Base-by-base conservation (phyloP, 148 eudicot species). In the Rhododendron simsii region DNA sequence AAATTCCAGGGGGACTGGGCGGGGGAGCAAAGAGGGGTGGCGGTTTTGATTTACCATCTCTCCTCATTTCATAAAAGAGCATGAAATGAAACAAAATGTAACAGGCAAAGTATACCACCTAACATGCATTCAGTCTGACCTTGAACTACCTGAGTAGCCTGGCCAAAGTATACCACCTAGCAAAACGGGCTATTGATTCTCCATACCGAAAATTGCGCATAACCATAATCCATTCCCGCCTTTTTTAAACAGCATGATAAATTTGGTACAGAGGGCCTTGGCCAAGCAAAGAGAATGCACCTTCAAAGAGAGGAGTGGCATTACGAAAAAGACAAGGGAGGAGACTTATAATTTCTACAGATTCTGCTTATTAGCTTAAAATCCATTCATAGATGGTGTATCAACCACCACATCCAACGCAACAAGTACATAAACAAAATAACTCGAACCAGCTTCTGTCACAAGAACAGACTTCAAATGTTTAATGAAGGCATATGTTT, bases 331-430 rank as follows among this genome's bases (percentile, higher is more conserved):
- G 21, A 26, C 13, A n/a, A 81, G 26, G n/a, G 20, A 33, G 74
- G 26, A 41, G 84, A 5, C 16, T 61, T 12, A 10, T 12, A 10
- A 23, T 55, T 81, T 81, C 45, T 16, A 20, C 45, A 81, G 7
- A 33, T 37, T 53, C 26, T 30, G 13, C 21, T 48, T 50, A 21
- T 21, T 51, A 2, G 16, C 73, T 21, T 11, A 55, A 75, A 84
- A 75, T 23, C 13, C 57, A 14, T 83, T 71, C 63, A 35, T 35
- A 37, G 80, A 37, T 50, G 80, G 78, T 84, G 1, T 37, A 73
- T 75, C 86, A 39, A 75, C 57, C 47, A 80, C 80, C 57, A 35
- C 21, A 44, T 71, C 76, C 76, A 71, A 71, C 78, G 35, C 23
- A 75, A 28, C 30, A 20, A 84, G 18, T 2, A 69, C 41, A 75